A percentile compares a stretch with the other conserved stretches of the same genome.
Evolutionary conservation across 495 filamentous ascomycete genomes (phyloP).

Genomic region (Neurospora tetraspora): DNA sequence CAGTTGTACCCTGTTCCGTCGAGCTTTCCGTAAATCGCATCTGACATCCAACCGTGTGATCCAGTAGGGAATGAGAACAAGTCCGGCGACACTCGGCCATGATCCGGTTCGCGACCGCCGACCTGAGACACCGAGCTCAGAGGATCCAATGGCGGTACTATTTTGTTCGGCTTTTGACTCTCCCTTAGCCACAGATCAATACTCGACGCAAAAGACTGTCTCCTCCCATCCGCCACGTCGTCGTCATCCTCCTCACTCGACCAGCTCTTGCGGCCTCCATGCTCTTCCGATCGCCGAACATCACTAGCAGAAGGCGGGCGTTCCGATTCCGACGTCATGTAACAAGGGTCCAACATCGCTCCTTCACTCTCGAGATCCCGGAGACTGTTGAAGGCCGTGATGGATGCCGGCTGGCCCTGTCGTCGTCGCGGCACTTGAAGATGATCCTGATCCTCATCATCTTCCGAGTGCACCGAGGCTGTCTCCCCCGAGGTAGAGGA

Average conservation of each 20-base stretch:
- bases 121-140: constrained; percentile 17
- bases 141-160: constrained; percentile 7
- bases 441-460: background rate
- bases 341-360: constrained; percentile 1
- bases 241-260: constrained; percentile 24
- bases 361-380: constrained; percentile 5
- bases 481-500: constrained; percentile 13
- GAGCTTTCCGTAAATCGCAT: constrained; percentile 32
- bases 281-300: constrained; percentile 11
- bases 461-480: constrained; percentile 8
- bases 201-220: constrained; percentile 18
- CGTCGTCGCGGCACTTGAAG: background rate
- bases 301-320: constrained; percentile 25
- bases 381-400: constrained; percentile 19
- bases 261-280: constrained; percentile 12
- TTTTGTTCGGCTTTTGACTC: constrained; percentile 25
- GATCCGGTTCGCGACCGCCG: constrained; percentile 5
- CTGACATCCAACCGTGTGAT: constrained; percentile 29
- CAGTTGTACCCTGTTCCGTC: constrained; percentile 26
- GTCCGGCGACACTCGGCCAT: constrained; percentile 29
- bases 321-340: constrained; percentile 9
- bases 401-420: constrained; percentile 12
- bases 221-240: constrained; percentile 6
- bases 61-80: constrained; percentile 35
- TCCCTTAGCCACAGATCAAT: constrained; percentile 37